These are phyloP conservation scores for Candolleomyces aberdarensis DNA, from an alignment of 768 basidiomycete genomes.

Conservation along the genomic window DNA sequence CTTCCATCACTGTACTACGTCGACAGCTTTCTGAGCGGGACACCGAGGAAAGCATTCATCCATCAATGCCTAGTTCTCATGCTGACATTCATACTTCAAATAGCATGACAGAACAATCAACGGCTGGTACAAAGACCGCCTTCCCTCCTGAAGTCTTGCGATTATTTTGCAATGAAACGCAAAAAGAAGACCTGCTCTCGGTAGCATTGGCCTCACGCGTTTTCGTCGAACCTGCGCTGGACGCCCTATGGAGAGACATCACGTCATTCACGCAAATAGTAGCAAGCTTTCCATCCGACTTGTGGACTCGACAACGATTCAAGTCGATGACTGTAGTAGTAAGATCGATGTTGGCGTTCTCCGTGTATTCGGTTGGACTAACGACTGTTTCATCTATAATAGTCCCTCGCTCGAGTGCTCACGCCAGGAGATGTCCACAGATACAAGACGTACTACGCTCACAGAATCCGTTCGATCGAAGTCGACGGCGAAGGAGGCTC, in stretches of 20 bases:
- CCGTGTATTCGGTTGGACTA: not conserved
- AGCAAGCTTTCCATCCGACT: constrained; percentile 6
- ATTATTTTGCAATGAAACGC: too few species aligned
- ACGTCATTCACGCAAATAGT: constrained; percentile 11
- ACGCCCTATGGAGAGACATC: constrained; percentile 11
- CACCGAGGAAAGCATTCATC: too few species aligned
- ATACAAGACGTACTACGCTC: not conserved
- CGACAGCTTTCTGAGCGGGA: too few species aligned
- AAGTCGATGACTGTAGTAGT: not conserved
- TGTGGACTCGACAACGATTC: not conserved
- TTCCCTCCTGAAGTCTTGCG: too few species aligned
- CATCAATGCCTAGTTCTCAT: too few species aligned
- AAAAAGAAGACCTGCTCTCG: not conserved
- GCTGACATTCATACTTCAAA: too few species aligned
- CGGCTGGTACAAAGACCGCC: too few species aligned
- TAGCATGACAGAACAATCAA: too few species aligned
- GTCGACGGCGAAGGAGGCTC: too few species aligned
- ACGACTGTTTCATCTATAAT: not conserved
- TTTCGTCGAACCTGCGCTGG: constrained; percentile 12
- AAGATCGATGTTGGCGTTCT: not conserved
- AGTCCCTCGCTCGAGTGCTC: not conserved
- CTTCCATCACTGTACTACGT: too few species aligned
- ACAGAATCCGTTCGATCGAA: not conserved
- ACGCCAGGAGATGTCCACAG: not conserved
- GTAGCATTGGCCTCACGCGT: constrained; percentile 1